A percentile compares a stretch with the other conserved stretches of the same genome.
Evolutionary conservation across 495 filamentous ascomycete species (phyloP).

Genomic region (Aspergillus egyptiacus): DNA sequence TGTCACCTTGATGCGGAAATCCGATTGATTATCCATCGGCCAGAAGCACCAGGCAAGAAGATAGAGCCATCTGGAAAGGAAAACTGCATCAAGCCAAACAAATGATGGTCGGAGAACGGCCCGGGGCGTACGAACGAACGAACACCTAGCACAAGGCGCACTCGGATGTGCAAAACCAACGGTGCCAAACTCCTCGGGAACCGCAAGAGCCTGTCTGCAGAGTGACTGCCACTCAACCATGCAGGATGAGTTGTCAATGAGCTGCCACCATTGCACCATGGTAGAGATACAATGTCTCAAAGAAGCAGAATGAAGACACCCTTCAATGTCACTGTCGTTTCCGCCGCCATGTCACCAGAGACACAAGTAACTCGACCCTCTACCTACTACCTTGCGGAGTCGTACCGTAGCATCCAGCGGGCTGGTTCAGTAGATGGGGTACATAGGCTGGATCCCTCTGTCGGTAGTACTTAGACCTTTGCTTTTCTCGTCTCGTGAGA

Average conservation of each 20-base stretch:
- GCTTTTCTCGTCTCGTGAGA: background rate
- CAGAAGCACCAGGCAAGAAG: too few relatives aligned
- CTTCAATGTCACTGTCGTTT: constrained; percentile 5
- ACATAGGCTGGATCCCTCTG: background rate
- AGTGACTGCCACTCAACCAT: background rate
- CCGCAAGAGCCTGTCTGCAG: too few relatives aligned
- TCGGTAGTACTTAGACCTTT: background rate
- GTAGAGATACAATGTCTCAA: background rate
- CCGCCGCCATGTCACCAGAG: background rate
- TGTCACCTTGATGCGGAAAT: too few relatives aligned
- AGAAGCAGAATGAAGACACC: background rate
- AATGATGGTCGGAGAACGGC: too few relatives aligned
- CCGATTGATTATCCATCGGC: too few relatives aligned
- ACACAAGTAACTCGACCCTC: too few relatives aligned
- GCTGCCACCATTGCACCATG: background rate
- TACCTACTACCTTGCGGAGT: too few relatives aligned
- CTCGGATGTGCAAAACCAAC: background rate
- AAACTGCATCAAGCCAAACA: too few relatives aligned
- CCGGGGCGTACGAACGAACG: too few relatives aligned
- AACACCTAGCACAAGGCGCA: too few relatives aligned
- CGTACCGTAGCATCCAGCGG: background rate
- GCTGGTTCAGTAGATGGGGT: background rate
- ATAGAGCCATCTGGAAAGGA: too few relatives aligned
- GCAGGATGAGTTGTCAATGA: background rate
- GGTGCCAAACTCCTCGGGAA: background rate